These are phyloP conservation scores for Leccinum broughii DNA, from an alignment of 768 basidiomycete genomes.

Conservation along the genomic window DNA sequence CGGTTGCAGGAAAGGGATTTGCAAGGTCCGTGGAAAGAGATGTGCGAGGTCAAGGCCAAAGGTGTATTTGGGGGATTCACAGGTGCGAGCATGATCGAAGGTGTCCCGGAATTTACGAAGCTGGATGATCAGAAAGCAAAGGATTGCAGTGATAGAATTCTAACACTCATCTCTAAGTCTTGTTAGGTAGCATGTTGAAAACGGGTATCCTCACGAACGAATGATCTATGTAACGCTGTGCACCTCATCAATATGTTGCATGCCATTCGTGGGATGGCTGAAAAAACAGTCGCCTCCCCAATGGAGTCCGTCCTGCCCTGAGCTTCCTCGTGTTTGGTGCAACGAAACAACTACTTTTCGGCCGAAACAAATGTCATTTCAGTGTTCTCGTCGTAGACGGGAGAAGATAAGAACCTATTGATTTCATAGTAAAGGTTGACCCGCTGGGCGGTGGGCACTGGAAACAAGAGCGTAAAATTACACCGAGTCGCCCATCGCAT, in stretches of 20 bases:
- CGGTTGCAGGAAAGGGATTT: constrained; percentile 12
- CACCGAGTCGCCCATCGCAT: too few relatives aligned
- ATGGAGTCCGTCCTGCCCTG: background rate
- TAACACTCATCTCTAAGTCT: constrained; percentile 16
- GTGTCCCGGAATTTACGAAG: constrained; percentile 17
- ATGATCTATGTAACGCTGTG: background rate
- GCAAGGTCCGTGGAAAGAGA: constrained; percentile 18
- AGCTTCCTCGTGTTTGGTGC: background rate
- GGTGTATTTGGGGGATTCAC: constrained; percentile 16
- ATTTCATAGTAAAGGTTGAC: background rate
- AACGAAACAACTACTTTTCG: background rate
- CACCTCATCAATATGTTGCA: constrained; percentile 1
- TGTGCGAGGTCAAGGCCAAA: constrained; percentile 10
- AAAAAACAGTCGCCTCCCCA: too few relatives aligned
- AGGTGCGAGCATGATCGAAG: constrained; percentile 18
- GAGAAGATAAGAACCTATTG: background rate
- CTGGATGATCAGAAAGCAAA: constrained; percentile 13
- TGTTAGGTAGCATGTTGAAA: background rate
- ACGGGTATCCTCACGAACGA: background rate
- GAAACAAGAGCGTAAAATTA: background rate
- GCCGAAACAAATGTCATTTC: background rate
- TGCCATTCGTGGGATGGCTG: too few relatives aligned
- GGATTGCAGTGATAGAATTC: constrained; percentile 23
- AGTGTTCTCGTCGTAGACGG: background rate
- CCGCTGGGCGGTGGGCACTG: background rate